Conservation (phyloP, 2,329 filamentous ascomycete species). For the Aspergillus uvarum region DNA sequence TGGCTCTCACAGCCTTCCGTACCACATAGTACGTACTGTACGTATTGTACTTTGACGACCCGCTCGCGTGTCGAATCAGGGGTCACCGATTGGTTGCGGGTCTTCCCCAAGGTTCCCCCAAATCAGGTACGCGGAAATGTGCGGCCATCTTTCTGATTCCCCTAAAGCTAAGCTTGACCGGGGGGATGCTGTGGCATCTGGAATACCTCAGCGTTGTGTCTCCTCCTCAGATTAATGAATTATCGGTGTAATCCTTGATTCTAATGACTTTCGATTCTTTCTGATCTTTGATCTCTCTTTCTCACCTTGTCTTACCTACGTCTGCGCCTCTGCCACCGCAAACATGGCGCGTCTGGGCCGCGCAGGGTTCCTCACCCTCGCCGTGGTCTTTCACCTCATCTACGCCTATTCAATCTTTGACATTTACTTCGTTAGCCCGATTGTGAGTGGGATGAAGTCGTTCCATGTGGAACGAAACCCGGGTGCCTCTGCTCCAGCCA, state of each 20-base stretch:
- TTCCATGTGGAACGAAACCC: constrained; percentile 66
- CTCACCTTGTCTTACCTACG: constrained; percentile 1
- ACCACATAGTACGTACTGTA: background rate
- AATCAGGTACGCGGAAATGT: constrained; percentile 18
- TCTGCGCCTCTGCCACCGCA: constrained; percentile 12
- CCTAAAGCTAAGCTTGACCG: constrained; percentile 1
- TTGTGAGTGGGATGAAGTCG: constrained; percentile 90
- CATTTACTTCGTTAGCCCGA: constrained; percentile 97
- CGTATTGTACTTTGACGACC: background rate
- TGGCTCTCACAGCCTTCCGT: constrained; percentile 8
- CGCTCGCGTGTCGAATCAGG: constrained; percentile 12
- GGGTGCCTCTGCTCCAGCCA: constrained; percentile 70
- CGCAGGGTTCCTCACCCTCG: constrained; percentile 81
- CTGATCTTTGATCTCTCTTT: background rate
- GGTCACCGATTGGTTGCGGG: constrained; percentile 18
- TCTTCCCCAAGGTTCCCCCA: constrained; percentile 22
- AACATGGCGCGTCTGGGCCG: constrained; percentile 61
- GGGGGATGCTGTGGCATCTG: constrained; percentile 1
- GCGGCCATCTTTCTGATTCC: constrained; percentile 1
- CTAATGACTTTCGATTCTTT: constrained; percentile 2
- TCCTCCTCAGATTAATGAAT: background rate
- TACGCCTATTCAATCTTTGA: constrained; percentile 97
- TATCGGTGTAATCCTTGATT: constrained; percentile 7
- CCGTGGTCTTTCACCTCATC: constrained; percentile 86
- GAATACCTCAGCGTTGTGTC: background rate